Conservation (phyloP, 2,329 filamentous ascomycete genomes). For the Epichloe amarillans region DNA sequence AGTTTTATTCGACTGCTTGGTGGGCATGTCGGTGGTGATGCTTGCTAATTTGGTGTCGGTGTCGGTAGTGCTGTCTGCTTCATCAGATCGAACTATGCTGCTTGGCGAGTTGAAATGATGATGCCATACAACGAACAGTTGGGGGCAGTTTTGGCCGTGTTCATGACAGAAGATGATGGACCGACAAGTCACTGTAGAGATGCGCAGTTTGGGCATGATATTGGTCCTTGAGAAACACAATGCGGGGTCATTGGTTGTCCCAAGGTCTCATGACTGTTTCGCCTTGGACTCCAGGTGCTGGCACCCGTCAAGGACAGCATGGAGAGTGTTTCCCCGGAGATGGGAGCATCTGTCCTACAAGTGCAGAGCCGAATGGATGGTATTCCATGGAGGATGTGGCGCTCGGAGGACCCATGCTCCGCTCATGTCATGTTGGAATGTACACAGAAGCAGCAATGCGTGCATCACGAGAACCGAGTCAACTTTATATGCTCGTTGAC, state of each 20-base stretch:
- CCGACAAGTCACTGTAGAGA: not conserved
- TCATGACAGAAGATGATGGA: not conserved
- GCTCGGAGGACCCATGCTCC: no score
- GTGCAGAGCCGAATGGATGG: no score
- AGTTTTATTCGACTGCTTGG: conserved; percentile 26
- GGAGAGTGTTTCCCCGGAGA: not conserved
- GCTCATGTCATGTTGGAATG: no score
- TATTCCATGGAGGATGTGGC: no score
- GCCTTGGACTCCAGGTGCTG: not conserved
- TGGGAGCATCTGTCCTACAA: no score
- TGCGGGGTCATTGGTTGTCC: not conserved
- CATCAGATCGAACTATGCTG: conserved; percentile 76
- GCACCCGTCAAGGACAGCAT: not conserved
- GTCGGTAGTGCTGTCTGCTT: conserved; percentile 66
- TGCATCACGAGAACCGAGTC: no score
- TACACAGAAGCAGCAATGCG: no score
- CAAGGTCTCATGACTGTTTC: no score
- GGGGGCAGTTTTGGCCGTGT: no score
- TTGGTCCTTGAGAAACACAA: no score
- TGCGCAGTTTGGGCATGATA: not conserved
- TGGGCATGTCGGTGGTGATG: not conserved
- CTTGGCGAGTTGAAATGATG: conserved; percentile 60
- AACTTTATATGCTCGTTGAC: no score
- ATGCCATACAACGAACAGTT: not conserved
- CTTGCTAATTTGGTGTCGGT: conserved; percentile 19